A percentile compares a stretch with the other conserved stretches of the same genome.
phyloP scores from a whole-genome alignment of 2,329 filamentous ascomycete species.

The Talaromyces sp. region DNA sequence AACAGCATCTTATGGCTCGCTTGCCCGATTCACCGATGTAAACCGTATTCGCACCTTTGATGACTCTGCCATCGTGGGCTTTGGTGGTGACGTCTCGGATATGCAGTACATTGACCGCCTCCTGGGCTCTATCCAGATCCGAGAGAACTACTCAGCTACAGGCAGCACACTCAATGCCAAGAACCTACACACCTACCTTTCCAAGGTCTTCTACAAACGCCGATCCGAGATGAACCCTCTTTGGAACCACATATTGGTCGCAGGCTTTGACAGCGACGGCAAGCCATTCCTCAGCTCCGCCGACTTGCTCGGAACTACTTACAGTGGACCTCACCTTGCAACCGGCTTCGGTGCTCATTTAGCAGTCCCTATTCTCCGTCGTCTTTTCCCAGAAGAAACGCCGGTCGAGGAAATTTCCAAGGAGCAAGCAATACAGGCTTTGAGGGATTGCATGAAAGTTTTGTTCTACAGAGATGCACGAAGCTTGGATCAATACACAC shows the following conservation, averaged over 20 bases:
- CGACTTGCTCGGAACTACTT: slow-evolving; percentile 90
- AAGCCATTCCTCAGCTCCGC: slow-evolving; percentile 88
- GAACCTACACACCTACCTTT: slow-evolving; percentile 94
- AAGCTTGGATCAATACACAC: slow-evolving; percentile 84
- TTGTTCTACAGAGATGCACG: slow-evolving; percentile 95
- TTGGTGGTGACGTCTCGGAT: slow-evolving; percentile 95
- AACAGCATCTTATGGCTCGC: slow-evolving; percentile 91
- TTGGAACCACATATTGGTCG: slow-evolving; percentile 94
- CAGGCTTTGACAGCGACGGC: slow-evolving; percentile 73
- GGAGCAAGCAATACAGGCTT: slow-evolving; percentile 73
- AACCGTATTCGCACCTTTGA: slow-evolving; percentile 92
- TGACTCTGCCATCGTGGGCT: slow-evolving; percentile 78
- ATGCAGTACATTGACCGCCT: slow-evolving; percentile 98
- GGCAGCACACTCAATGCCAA: slow-evolving; percentile 70
- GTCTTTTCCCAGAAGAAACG: slow-evolving; percentile 78
- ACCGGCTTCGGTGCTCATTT: slow-evolving; percentile 93
- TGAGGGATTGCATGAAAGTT: slow-evolving; percentile 97
- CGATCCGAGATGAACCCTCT: slow-evolving; percentile 94
- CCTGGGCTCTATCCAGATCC: slow-evolving; percentile 78
- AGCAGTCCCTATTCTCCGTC: slow-evolving; percentile 85
- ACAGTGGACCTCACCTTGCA: slow-evolving; percentile 79
- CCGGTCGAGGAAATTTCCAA: slow-evolving; percentile 66
- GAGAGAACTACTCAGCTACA: slow-evolving; percentile 73
- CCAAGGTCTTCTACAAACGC: slow-evolving; percentile 93
- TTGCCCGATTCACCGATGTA: slow-evolving; percentile 93